Evolutionary conservation across 192 early-diverging fungal species (phyloP), one percentile per base, ranked within the genome.

Genomic region (Coemansia sp.): DNA sequence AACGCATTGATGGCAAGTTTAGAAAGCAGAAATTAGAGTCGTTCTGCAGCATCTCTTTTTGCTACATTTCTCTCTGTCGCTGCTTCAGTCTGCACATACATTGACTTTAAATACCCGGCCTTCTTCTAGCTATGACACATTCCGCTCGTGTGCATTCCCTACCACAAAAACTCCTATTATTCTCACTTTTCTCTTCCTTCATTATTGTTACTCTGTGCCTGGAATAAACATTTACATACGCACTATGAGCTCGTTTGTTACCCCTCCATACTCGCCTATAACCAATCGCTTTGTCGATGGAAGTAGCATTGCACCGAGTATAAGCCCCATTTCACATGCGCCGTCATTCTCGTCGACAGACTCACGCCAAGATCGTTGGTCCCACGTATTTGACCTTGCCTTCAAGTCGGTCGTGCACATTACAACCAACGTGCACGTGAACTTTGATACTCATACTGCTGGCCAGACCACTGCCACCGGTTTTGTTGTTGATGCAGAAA

Each of bases 401-500:
- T n/a, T 23, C 3, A 42, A 24, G 17, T 43, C 55, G 4, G 55
- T 56, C 11, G 55, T 56, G 4, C 23, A 33, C 41, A 56, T 56
- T 9, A 43, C 41, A 15, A 45, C 41, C 24, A 45, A 43, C 27
- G 55, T 56, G 2, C 55, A 56, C 14, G 25, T 45, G 14, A 43
- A 39, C 55, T 56, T 56, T 45, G 55, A 56, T 42, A 56, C 55
- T 4, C 41, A 45, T 17, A 18, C 24, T 1, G 34, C 21, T 14
- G 34, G 42, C 40, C 40, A 45, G 21, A 27, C 55, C 14, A 45
- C 55, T 83, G 86, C 53, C 18, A 84, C 87, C 3, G 87, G 87
- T 10, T 87, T 87, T 63, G 66, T 89, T 6, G 87, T 89, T 27
- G 86, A 89, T 62, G 85, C 82, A 9, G 33, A 82, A 51, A 70